These are phyloP conservation scores for Cladosporium sp. DNA, from an alignment of 2,329 filamentous ascomycete species.

Conservation along the genomic window DNA sequence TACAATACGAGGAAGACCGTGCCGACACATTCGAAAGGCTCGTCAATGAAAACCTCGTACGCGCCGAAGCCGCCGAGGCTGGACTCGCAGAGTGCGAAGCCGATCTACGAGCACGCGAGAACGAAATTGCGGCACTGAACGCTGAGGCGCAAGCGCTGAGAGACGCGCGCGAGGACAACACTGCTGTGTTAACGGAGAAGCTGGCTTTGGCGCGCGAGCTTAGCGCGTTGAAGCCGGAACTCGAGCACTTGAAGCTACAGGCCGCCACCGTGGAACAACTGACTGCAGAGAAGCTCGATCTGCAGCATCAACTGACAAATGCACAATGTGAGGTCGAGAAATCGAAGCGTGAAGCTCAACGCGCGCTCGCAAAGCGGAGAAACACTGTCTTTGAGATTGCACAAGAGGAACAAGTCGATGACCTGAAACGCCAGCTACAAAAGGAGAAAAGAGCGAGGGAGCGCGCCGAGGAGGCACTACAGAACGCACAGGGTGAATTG, in stretches of 20 bases:
- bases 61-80: conserved; percentile 50
- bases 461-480: conserved; percentile 41
- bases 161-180: conserved; percentile 66
- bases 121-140: conserved; percentile 62
- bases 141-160: conserved; percentile 71
- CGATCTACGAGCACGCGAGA: conserved; percentile 52
- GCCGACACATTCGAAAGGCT: conserved; percentile 57
- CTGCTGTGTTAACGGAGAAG: conserved; percentile 68
- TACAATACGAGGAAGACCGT: conserved; percentile 61
- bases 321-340: conserved; percentile 81
- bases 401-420: conserved; percentile 43
- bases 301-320: conserved; percentile 75
- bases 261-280: conserved; percentile 63
- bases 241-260: conserved; percentile 63
- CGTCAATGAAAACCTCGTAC: conserved; percentile 49
- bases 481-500: conserved; percentile 34
- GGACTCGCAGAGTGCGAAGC: conserved; percentile 48
- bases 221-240: conserved; percentile 58
- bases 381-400: conserved; percentile 52
- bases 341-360: conserved; percentile 69
- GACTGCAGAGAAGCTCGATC: conserved; percentile 73
- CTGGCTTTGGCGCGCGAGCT: conserved; percentile 61
- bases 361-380: conserved; percentile 53
- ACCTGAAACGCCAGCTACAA: conserved; percentile 48
- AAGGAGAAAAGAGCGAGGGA: conserved; percentile 48